phyloP scores from a whole-genome alignment of 148 eudicot genomes.

The Spergularia marina region DNA sequence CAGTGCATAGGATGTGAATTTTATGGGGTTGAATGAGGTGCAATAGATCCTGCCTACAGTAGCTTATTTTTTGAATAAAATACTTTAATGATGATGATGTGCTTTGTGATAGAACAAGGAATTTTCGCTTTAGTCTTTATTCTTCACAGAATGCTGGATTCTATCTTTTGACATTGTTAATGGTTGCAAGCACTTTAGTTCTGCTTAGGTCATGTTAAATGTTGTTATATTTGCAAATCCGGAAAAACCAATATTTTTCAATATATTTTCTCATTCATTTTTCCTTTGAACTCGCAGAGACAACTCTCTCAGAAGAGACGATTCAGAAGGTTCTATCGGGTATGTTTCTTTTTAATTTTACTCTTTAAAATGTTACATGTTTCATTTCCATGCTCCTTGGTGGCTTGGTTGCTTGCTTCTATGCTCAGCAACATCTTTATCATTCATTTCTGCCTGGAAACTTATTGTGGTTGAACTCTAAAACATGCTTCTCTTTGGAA shows the following conservation, averaged over 20 bases:
- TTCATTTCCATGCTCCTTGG: neutral
- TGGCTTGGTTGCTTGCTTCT: neutral
- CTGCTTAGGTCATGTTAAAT: neutral
- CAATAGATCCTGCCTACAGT: neutral
- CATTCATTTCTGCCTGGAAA: neutral
- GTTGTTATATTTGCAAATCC: neutral
- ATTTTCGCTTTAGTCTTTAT: neutral
- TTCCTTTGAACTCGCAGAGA: constrained; percentile 36
- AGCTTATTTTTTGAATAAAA: neutral
- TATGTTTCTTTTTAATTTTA: constrained; percentile 20
- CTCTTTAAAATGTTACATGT: neutral
- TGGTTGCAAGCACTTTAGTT: neutral
- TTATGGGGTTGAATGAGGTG: neutral
- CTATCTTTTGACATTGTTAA: neutral
- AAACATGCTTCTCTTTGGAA: neutral
- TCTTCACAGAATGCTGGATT: neutral
- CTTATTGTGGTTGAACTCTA: neutral
- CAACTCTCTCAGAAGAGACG: constrained; percentile 72
- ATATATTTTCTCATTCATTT: constrained; percentile 7
- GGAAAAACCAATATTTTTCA: neutral
- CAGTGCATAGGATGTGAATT: neutral
- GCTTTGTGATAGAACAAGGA: neutral
- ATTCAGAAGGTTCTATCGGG: constrained; percentile 79
- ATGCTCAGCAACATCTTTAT: neutral
- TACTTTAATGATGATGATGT: no score